Conservation (phyloP, 2,329 filamentous ascomycete genomes). For the Ceratocystis cacaofunesta region DNA sequence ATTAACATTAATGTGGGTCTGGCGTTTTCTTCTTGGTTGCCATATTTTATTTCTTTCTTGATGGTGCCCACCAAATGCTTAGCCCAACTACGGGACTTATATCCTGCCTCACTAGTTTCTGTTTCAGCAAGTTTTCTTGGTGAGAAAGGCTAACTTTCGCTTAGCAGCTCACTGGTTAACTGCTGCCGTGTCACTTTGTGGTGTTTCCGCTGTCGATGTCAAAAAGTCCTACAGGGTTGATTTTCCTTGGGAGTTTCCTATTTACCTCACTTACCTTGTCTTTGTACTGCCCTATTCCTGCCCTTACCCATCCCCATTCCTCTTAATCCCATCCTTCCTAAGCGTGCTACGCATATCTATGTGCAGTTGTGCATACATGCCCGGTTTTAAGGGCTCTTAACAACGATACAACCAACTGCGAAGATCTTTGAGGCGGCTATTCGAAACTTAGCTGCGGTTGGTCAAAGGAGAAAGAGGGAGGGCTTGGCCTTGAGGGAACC, state of each 20-base stretch:
- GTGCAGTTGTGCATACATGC: too few relatives aligned
- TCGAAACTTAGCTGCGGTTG: too few relatives aligned
- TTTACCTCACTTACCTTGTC: neutral
- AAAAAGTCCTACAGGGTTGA: neutral
- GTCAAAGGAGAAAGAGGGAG: too few relatives aligned
- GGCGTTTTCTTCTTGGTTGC: neutral
- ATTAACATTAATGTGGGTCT: neutral
- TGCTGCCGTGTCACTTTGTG: neutral
- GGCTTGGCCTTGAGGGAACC: too few relatives aligned
- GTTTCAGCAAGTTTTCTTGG: neutral
- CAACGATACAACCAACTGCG: too few relatives aligned
- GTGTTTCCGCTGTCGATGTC: neutral
- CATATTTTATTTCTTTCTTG: neutral
- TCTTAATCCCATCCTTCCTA: neutral
- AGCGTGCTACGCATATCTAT: neutral
- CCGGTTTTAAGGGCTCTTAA: too few relatives aligned
- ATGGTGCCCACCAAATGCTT: neutral
- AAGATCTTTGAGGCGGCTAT: too few relatives aligned
- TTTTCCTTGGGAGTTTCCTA: neutral
- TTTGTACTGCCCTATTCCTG: neutral
- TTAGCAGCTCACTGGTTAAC: neutral
- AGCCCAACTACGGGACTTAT: too few relatives aligned
- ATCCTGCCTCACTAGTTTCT: neutral
- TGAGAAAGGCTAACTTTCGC: too few relatives aligned
- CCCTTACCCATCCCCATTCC: neutral